A percentile compares a stretch with the other conserved stretches of the same genome.
Conservation (phyloP, 73 alveolate genomes). For the Breviolum minutum region DNA sequence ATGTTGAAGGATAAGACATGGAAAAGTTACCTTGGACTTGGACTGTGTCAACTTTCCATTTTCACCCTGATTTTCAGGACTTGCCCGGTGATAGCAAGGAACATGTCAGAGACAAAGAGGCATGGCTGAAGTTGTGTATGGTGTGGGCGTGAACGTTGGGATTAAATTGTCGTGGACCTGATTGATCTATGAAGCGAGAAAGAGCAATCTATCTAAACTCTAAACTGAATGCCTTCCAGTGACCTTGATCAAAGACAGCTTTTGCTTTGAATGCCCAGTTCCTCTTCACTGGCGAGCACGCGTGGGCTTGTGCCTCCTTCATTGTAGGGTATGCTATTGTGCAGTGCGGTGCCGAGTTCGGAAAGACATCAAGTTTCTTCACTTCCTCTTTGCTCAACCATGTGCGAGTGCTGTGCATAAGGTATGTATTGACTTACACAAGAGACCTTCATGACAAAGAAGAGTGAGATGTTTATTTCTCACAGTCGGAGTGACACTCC, state of each 20-base stretch:
- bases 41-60: neutral
- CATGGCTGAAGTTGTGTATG: too few relatives aligned
- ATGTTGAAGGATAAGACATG: neutral
- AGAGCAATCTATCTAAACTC: too few relatives aligned
- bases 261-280: neutral
- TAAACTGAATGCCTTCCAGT: neutral
- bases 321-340: slow-evolving; percentile 52
- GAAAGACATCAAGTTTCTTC: neutral
- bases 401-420: neutral
- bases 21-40: neutral
- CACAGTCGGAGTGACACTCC: too few relatives aligned
- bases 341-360: slow-evolving; percentile 21
- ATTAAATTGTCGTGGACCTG: neutral
- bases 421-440: neutral
- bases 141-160: neutral
- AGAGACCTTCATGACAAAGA: neutral
- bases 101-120: neutral
- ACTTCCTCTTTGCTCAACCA: neutral
- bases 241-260: neutral
- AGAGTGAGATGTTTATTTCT: slow-evolving; percentile 4
- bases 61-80: neutral
- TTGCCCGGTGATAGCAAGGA: neutral
- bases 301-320: slow-evolving; percentile 63
- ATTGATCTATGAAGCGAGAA: neutral
- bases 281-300: slow-evolving; percentile 38